Evolutionary conservation across 1,284 basidiomycete genomes (phyloP), one percentile per base, ranked within the genome.

Genomic region (Omphalotus olearius): DNA sequence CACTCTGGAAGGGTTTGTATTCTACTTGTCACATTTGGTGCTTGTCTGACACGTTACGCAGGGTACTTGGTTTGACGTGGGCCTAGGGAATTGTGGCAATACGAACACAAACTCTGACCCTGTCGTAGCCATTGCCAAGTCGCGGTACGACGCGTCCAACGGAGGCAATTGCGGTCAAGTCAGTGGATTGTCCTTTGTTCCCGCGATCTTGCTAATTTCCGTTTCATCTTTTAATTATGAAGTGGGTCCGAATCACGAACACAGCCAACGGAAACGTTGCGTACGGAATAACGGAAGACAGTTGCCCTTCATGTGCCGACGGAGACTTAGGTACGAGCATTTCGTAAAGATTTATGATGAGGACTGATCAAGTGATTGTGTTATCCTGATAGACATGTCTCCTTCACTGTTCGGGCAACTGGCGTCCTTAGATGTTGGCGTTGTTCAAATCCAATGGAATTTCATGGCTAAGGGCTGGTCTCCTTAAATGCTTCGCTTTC

Each of bases 41-140:
- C 38, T n/a, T 20, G 11, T 43, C 41, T 16, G 14, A 17, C 38
- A 40, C 25, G 13, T 25, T 28, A 20, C 42, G 9, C 20, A 57
- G 56, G 57, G 55, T n/a, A 56, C 57, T 16, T 57, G 53, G 53
- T 57, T 56, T 36, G 18, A 55, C n/a, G 50, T 50, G n/a, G 56
- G 54, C 26, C 11, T 56, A 10, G 58, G 58, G 18, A 57, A 57
- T 45, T 59, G 56, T 35, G 56, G 56, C 18, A 30, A 45, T 17
- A 17, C 20, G 30, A 56, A 56, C 51, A 51, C 28, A 7, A 46
- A 38, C 36, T 43, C 38, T 39, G 56, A 59, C 40, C 47, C 47
- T n/a, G 54, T 58, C 28, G 49, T 57, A 16, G 54, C 54, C 2
- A 55, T 55, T 17, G 50, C 50, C 9, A 30, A 49, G 33, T 13